These are phyloP conservation scores for Domatiomyces catenatus DNA, from an alignment of 2,329 filamentous ascomycete genomes.

Conservation along the genomic window DNA sequence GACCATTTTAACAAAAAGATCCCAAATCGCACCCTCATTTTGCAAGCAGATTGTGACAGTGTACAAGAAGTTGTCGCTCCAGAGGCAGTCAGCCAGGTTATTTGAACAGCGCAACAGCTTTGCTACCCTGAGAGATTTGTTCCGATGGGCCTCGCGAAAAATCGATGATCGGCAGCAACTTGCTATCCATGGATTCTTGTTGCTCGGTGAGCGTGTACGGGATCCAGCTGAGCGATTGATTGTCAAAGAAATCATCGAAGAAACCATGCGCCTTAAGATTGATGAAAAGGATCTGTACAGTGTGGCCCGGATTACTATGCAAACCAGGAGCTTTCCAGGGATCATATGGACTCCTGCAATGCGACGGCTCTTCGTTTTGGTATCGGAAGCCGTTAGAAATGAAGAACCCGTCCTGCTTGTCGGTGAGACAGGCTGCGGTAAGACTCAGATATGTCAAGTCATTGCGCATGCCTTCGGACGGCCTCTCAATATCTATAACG, in stretches of 20 bases:
- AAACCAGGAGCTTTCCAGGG: conserved; percentile 18
- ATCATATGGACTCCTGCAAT: conserved; percentile 95
- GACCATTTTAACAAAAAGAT: conserved; percentile 75
- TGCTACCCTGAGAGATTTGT: conserved; percentile 86
- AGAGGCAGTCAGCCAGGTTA: conserved; percentile 76
- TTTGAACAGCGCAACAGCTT: conserved; percentile 98
- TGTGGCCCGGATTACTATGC: conserved; percentile 18
- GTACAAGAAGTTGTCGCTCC: conserved; percentile 77
- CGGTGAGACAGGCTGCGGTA: conserved; percentile 93
- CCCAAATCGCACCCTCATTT: conserved; percentile 79
- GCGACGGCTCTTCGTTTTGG: conserved; percentile 76
- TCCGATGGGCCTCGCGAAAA: conserved; percentile 78
- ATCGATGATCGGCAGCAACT: conserved; percentile 79
- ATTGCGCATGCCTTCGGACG: conserved; percentile 66
- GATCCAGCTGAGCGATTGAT: conserved; percentile 71
- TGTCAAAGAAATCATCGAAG: conserved; percentile 78
- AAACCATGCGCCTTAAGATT: conserved; percentile 73
- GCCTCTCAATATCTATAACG: conserved; percentile 78
- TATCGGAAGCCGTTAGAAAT: conserved; percentile 71
- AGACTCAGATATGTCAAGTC: conserved; percentile 90
- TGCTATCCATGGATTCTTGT: conserved; percentile 86
- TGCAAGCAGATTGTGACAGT: conserved; percentile 82
- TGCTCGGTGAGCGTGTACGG: conserved; percentile 86
- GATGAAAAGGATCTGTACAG: conserved; percentile 61
- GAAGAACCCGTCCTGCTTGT: conserved; percentile 90